These are phyloP conservation scores for Colletotrichum coccodes DNA, from an alignment of 2,329 filamentous ascomycete species.

Conservation along the genomic window DNA sequence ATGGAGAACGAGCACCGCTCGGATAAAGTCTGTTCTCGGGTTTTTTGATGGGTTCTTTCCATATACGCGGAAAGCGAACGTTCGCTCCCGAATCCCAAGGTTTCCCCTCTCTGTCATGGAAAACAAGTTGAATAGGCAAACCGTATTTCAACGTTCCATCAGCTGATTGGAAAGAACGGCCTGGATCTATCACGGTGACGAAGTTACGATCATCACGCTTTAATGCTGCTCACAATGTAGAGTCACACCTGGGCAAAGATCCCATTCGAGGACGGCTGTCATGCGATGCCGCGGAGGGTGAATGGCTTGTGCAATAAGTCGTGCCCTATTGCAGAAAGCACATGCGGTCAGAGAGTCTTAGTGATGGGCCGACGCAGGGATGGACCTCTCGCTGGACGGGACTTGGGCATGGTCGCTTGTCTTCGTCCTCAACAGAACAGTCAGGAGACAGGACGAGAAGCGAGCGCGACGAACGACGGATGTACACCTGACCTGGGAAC, in stretches of 20 bases:
- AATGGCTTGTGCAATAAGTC: constrained; percentile 11
- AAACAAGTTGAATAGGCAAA: constrained; percentile 8
- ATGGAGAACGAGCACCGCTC: constrained; percentile 5
- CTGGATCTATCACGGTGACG: constrained; percentile 19
- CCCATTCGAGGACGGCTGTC: constrained; percentile 28
- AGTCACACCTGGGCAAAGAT: constrained; percentile 26
- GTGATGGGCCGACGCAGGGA: constrained; percentile 24
- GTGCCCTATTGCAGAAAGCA: constrained; percentile 27
- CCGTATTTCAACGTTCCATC: constrained; percentile 20
- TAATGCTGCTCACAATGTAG: constrained; percentile 27
- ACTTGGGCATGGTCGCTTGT: neutral
- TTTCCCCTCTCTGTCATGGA: neutral
- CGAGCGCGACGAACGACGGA: neutral
- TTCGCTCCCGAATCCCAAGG: neutral
- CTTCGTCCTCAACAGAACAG: neutral
- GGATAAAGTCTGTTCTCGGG: constrained; percentile 16
- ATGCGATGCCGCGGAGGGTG: constrained; percentile 1
- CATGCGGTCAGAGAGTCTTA: constrained; percentile 21
- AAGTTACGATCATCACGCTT: constrained; percentile 24
- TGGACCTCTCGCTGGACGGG: neutral
- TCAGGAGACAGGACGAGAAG: constrained; percentile 12
- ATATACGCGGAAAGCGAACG: constrained; percentile 15
- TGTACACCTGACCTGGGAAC: constrained; percentile 10
- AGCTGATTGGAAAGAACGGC: neutral
- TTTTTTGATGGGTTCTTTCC: constrained; percentile 15